phyloP scores from a whole-genome alignment of 805 yeast species.

The Maudiozyma barnettii region DNA sequence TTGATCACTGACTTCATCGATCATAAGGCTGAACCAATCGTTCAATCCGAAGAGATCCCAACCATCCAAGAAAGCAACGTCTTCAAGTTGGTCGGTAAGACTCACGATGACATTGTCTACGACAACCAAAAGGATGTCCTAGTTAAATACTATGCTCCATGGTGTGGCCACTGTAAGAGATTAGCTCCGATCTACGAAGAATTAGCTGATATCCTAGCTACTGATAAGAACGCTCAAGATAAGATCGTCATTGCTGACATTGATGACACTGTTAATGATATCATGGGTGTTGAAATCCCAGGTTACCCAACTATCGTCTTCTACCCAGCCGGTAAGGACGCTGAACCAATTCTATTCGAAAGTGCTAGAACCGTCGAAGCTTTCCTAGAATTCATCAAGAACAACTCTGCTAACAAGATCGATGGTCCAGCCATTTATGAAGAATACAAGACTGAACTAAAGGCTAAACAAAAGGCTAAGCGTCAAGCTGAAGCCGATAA shows the following conservation, averaged over 20 bases:
- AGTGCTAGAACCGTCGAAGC: slow-evolving; percentile 69
- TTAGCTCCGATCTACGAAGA: slow-evolving; percentile 86
- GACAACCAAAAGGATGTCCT: slow-evolving; percentile 57
- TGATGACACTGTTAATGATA: slow-evolving; percentile 87
- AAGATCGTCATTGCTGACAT: slow-evolving; percentile 73
- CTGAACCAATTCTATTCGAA: slow-evolving; percentile 53
- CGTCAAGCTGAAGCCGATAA: slow-evolving; percentile 13
- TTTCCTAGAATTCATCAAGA: slow-evolving; percentile 61
- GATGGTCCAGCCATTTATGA: slow-evolving; percentile 40
- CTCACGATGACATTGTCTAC: slow-evolving; percentile 58
- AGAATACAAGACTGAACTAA: slow-evolving; percentile 14
- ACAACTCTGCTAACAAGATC: slow-evolving; percentile 50
- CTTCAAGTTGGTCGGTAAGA: slow-evolving; percentile 71
- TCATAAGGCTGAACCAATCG: slow-evolving; percentile 59
- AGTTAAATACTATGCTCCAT: slow-evolving; percentile 92
- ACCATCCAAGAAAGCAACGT: slow-evolving; percentile 70
- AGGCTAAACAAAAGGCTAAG: slow-evolving; percentile 10
- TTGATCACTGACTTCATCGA: slow-evolving; percentile 55
- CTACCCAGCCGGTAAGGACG: slow-evolving; percentile 78
- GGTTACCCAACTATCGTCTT: slow-evolving; percentile 92
- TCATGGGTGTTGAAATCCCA: slow-evolving; percentile 56
- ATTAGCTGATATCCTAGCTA: slow-evolving; percentile 58
- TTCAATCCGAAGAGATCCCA: slow-evolving; percentile 83
- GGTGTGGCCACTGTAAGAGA: slow-evolving; percentile 96
- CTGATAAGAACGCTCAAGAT: slow-evolving; percentile 38